Base-by-base conservation (phyloP, 148 eudicot genomes). In the Chenopodium album region DNA sequence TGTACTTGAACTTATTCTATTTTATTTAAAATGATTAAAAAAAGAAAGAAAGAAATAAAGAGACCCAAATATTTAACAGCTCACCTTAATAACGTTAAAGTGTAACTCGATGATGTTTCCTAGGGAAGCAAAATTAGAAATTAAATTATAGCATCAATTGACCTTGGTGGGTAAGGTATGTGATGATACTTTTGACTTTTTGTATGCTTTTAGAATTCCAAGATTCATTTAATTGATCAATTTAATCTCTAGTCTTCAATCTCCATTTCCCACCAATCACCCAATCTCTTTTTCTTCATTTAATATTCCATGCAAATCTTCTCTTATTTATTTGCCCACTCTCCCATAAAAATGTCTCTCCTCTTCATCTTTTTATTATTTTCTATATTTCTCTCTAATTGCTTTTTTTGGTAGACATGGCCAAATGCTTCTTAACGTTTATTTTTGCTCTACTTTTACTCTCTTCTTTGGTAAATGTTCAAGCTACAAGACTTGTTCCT, bases 361-460 rank as follows among this genome's bases (percentile, higher is more conserved):
- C 4, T 17, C 13, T 7, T n/a, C 26, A 5, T 62, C 66, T n/a
- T 62, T 62, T n/a, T 1, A 20, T 20, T 22, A 20, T 62, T 62
- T 22, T 62, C 26, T 19, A 4, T 34, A 16, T 41, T 32, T 71
- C 26, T 34, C 48, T 34, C 26, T 71, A 34, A 37, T 13, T 19
- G 14, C 50, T 17, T 48, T 74, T 50, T 41, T 41, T 41, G 44
- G 7, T 41, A 75, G 41, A 14, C 63, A 78, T 78, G 80, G 62
- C 63, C 10, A 78, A 78, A 44, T 48, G 62, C 63, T 66, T 28
- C 63, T 17, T n/a, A 26, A 67, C 34, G 19, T 46, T 78, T 7
- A 50, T 78, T 67, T 9, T 78, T 47, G 64, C 80, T 22, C 47
- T 78, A 28, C 31, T 78, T 78, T 67, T 78, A 52, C 73, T 78